Conservation (phyloP, 768 basidiomycete genomes). For the Suillus subluteus region DNA sequence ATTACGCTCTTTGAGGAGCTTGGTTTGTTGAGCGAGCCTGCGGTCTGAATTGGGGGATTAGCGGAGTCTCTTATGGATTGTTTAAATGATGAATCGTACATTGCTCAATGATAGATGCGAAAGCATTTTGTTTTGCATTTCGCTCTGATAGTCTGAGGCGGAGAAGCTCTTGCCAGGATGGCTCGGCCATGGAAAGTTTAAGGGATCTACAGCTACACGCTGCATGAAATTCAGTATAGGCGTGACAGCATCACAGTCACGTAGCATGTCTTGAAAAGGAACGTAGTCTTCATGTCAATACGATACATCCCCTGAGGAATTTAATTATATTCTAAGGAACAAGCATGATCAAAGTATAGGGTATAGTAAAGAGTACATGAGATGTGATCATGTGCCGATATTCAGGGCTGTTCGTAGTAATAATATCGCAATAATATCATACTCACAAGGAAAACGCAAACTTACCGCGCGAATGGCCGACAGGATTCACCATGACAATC, state of each 20-base stretch:
- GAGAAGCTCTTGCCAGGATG: constrained; percentile 82
- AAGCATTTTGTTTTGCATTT: constrained; percentile 80
- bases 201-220: not conserved
- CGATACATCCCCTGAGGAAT: not conserved
- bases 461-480: not conserved
- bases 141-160: constrained; percentile 80
- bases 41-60: constrained; percentile 53
- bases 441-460: not conserved
- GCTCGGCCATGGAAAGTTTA: constrained; percentile 65
- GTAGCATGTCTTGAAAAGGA: not conserved
- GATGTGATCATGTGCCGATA: not conserved
- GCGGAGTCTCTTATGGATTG: constrained; percentile 17
- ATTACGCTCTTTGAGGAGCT: constrained; percentile 91
- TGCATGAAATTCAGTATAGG: constrained; percentile 2
- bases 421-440: constrained; percentile 1
- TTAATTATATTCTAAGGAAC: not conserved
- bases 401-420: not conserved
- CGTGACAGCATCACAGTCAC: constrained; percentile 6
- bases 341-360: not conserved
- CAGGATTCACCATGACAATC: not conserved
- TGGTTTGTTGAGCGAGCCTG: constrained; percentile 89
- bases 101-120: constrained; percentile 88
- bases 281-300: not conserved
- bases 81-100: constrained; percentile 49
- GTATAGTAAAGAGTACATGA: not conserved